Evolutionary conservation across 768 basidiomycete genomes (phyloP).

Genomic region (Phylloporus sp.): DNA sequence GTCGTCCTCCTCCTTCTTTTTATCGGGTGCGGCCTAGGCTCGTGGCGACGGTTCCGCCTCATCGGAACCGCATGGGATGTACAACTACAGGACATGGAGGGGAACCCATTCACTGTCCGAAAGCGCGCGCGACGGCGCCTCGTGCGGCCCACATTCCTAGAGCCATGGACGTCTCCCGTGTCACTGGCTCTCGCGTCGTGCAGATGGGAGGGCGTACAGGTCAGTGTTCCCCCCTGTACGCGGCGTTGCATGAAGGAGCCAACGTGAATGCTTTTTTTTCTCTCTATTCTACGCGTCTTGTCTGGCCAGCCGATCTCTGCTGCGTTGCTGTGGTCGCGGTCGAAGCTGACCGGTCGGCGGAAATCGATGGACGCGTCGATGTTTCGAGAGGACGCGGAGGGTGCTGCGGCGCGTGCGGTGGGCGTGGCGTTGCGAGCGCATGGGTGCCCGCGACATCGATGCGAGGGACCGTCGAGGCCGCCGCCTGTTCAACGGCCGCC

Average conservation of each 20-base stretch:
- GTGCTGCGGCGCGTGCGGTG: neutral
- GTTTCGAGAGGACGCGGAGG: neutral
- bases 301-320: constrained; percentile 21
- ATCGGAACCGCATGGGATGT: constrained; percentile 20
- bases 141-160: constrained; percentile 17
- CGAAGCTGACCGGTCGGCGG: neutral
- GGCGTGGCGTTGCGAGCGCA: constrained; percentile 6
- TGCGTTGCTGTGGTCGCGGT: constrained; percentile 16
- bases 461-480: constrained; percentile 6
- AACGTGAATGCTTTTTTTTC: neutral
- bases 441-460: constrained; percentile 1
- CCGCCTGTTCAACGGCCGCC: constrained; percentile 8
- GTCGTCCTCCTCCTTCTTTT: constrained; percentile 43
- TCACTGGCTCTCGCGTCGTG: neutral
- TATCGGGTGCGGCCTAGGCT: constrained; percentile 46
- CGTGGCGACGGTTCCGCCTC: constrained; percentile 37
- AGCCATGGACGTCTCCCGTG: constrained; percentile 15
- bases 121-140: constrained; percentile 18
- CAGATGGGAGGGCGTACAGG: constrained; percentile 22
- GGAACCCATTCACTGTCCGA: neutral
- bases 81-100: constrained; percentile 14
- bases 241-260: neutral
- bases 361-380: neutral
- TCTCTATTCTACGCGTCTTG: neutral
- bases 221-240: constrained; percentile 6